Percentiles rank a stretch among this genome's conserved stretches.
These are phyloP conservation scores for Kwoniella pini DNA, from an alignment of 768 basidiomycete genomes.

Conservation along the genomic window DNA sequence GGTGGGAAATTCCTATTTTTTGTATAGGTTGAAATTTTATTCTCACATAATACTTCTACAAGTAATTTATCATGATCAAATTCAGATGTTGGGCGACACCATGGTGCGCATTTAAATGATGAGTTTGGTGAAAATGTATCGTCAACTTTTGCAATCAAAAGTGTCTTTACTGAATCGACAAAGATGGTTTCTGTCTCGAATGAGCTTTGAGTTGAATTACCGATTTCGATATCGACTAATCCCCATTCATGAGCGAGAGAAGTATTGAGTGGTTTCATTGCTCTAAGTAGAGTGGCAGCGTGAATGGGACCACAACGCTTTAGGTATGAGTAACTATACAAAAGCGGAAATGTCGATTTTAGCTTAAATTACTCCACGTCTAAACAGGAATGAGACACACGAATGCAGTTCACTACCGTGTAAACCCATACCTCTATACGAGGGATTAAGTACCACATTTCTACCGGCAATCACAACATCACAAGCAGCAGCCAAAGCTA, in stretches of 20 bases:
- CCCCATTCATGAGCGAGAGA: slow-evolving; percentile 23
- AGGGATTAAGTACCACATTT: slow-evolving; percentile 45
- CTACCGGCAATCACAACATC: slow-evolving; percentile 36
- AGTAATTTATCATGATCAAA: background rate
- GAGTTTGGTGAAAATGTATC: slow-evolving; percentile 10
- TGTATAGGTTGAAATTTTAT: slow-evolving; percentile 18
- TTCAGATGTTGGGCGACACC: slow-evolving; percentile 17
- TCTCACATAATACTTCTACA: slow-evolving; percentile 18
- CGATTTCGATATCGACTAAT: slow-evolving; percentile 40
- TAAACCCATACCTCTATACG: slow-evolving; percentile 46
- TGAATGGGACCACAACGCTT: slow-evolving; percentile 27
- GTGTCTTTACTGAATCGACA: slow-evolving; percentile 6
- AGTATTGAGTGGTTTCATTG: slow-evolving; percentile 40
- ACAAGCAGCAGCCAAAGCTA: slow-evolving; percentile 46
- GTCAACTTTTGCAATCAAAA: slow-evolving; percentile 13
- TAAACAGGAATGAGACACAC: slow-evolving; percentile 25
- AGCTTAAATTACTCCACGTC: background rate
- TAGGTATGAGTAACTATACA: slow-evolving; percentile 39
- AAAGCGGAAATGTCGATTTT: background rate
- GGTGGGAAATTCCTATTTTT: slow-evolving; percentile 26
- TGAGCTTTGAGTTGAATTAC: slow-evolving; percentile 12
- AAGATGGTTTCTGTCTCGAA: slow-evolving; percentile 23
- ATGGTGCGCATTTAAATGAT: slow-evolving; percentile 31
- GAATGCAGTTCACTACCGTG: slow-evolving; percentile 49
- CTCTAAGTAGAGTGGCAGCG: slow-evolving; percentile 26